Evolutionary conservation across 192 early-diverging fungal genomes (phyloP).

Genomic region (Rhizoclosmatium sp.): DNA sequence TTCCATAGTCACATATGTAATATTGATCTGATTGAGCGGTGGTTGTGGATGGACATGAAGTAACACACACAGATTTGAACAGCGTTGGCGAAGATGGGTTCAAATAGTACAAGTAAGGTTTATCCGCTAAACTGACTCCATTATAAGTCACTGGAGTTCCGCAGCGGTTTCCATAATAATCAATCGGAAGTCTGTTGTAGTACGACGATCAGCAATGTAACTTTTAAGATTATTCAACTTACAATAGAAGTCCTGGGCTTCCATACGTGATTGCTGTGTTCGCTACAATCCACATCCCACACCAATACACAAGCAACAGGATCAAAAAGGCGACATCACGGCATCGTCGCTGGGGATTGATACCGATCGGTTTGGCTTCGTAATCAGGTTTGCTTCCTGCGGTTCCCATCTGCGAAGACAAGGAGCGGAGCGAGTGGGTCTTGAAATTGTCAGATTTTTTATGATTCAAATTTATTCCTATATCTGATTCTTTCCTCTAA

Average conservation of each 20-base stretch:
- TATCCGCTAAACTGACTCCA: constrained; percentile 8
- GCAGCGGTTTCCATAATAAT: constrained; percentile 34
- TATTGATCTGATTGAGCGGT: not conserved
- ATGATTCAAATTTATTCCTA: too few relatives aligned
- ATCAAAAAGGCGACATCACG: constrained; percentile 35
- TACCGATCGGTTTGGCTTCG: not conserved
- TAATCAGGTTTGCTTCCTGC: constrained; percentile 10
- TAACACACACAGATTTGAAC: constrained; percentile 16
- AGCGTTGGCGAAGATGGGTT: constrained; percentile 22
- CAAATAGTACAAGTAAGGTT: constrained; percentile 26
- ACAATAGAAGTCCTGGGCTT: constrained; percentile 18
- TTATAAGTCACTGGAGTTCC: constrained; percentile 9
- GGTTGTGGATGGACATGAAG: constrained; percentile 21
- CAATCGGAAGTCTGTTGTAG: constrained; percentile 8
- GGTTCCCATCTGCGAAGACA: not conserved
- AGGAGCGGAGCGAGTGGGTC: too few relatives aligned
- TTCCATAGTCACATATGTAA: constrained; percentile 27
- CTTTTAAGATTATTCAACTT: constrained; percentile 7
- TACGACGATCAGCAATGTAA: not conserved
- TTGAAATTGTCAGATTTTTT: too few relatives aligned
- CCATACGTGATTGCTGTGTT: constrained; percentile 35
- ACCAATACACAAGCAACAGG: constrained; percentile 34
- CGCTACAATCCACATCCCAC: constrained; percentile 37
- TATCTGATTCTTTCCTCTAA: too few relatives aligned
- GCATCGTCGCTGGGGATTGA: constrained; percentile 29